These are phyloP conservation scores for Citrus trifoliata DNA, from an alignment of 345 rosid species.

Conservation along the genomic window DNA sequence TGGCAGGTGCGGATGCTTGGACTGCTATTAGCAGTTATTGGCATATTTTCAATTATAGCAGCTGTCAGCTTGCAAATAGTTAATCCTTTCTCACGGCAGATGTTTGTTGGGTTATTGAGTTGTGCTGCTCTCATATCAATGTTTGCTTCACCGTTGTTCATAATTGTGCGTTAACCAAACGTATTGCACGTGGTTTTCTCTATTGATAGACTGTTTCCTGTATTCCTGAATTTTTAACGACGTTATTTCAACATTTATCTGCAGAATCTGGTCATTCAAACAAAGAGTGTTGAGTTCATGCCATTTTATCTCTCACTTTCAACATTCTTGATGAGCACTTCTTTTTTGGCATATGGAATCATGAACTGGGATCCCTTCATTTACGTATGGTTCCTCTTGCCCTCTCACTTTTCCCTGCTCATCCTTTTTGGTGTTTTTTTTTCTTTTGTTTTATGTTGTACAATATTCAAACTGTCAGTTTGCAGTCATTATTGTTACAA, in stretches of 20 bases:
- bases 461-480: neutral
- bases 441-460: neutral
- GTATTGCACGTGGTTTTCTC: neutral
- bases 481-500: neutral
- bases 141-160: conserved; percentile 90
- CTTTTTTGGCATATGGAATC: conserved; percentile 66
- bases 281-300: conserved; percentile 88
- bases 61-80: conserved; percentile 60
- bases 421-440: neutral
- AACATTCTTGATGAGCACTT: conserved; percentile 80
- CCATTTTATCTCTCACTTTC: conserved; percentile 87
- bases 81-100: conserved; percentile 34
- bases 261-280: conserved; percentile 77
- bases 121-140: conserved; percentile 71
- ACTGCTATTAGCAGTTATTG: conserved; percentile 48
- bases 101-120: conserved; percentile 62
- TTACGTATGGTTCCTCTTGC: conserved; percentile 45
- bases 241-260: conserved; percentile 7
- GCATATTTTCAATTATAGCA: conserved; percentile 41
- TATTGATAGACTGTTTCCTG: neutral
- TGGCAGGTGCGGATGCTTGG: conserved; percentile 61
- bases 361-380: conserved; percentile 63
- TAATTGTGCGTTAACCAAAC: conserved; percentile 56
- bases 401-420: neutral
- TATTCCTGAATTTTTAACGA: neutral